Conservation (phyloP, 805 yeast genomes). For the Candida tammaniensis region DNA sequence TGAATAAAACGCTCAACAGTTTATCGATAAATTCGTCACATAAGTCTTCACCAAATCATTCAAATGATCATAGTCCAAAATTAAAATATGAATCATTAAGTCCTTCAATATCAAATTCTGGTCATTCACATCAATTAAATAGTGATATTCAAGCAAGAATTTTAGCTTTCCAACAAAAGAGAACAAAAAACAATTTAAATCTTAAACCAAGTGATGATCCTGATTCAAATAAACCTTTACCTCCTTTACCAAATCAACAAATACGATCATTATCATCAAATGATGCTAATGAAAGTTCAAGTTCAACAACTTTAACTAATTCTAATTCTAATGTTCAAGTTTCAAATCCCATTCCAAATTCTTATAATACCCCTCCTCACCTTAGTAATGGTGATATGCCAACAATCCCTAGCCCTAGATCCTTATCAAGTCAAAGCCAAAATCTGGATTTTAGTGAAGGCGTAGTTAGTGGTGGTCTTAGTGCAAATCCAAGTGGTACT, state of each 20-base stretch:
- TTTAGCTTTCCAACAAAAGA: conserved; percentile 81
- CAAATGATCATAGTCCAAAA: conserved; percentile 6
- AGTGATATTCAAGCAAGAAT: conserved; percentile 86
- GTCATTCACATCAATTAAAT: conserved; percentile 32
- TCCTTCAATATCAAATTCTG: conserved; percentile 11
- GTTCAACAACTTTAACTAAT: neutral
- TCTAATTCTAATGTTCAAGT: neutral
- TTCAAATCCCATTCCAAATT: neutral
- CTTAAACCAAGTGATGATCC: conserved; percentile 6
- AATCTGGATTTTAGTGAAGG: neutral
- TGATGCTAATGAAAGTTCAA: conserved; percentile 8
- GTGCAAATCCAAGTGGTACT: neutral
- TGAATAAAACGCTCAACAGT: conserved; percentile 1
- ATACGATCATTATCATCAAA: conserved; percentile 16
- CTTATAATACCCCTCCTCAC: neutral
- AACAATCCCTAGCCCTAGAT: neutral
- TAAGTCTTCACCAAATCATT: conserved; percentile 2
- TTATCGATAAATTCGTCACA: conserved; percentile 1
- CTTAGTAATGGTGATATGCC: neutral
- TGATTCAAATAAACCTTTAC: conserved; percentile 20
- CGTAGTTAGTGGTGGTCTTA: neutral
- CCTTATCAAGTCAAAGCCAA: conserved; percentile 4
- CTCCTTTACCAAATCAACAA: conserved; percentile 22
- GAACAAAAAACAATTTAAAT: conserved; percentile 30
- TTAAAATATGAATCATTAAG: conserved; percentile 9